Evolutionary conservation across 2,329 filamentous ascomycete species (phyloP).

Genomic region (Penicillium sp.): DNA sequence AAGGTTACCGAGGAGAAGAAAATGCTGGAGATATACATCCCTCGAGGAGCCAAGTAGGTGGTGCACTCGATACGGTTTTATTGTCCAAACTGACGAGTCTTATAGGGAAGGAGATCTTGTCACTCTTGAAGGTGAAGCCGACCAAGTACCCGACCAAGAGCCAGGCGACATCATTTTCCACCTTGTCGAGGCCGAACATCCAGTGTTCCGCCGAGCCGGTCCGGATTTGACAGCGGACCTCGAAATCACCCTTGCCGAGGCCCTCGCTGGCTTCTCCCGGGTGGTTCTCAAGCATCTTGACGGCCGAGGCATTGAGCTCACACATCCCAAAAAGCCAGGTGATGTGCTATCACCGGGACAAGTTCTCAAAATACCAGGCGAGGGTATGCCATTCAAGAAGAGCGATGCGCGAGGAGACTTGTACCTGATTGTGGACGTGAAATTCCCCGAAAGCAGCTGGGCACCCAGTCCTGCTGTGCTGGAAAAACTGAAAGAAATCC

Average conservation of each 20-base stretch:
- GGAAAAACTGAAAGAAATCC: slow-evolving; percentile 66
- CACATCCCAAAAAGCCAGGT: slow-evolving; percentile 70
- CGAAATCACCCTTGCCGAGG: slow-evolving; percentile 75
- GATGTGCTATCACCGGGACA: slow-evolving; percentile 80
- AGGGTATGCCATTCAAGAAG: slow-evolving; percentile 92
- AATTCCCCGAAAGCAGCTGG: slow-evolving; percentile 88
- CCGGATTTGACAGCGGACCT: slow-evolving; percentile 80
- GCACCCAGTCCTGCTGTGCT: slow-evolving; percentile 67
- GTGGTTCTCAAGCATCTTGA: slow-evolving; percentile 91
- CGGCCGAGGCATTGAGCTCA: slow-evolving; percentile 79
- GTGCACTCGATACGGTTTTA: not conserved
- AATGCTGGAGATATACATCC: slow-evolving; percentile 93
- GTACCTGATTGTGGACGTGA: slow-evolving; percentile 78
- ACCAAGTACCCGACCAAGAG: slow-evolving; percentile 82
- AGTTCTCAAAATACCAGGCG: slow-evolving; percentile 76
- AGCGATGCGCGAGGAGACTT: slow-evolving; percentile 81
- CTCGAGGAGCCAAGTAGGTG: slow-evolving; percentile 67
- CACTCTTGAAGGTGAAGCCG: slow-evolving; percentile 85
- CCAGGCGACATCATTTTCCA: slow-evolving; percentile 93
- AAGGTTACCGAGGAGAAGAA: slow-evolving; percentile 84
- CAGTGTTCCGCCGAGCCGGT: slow-evolving; percentile 75
- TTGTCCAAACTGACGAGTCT: slow-evolving; percentile 5
- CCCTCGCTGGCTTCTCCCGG: slow-evolving; percentile 82
- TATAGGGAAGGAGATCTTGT: slow-evolving; percentile 76
- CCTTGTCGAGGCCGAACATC: slow-evolving; percentile 75